These are phyloP conservation scores for Selaginella tamariscina DNA, from an alignment of 75 land plant genomes.

Conservation along the genomic window DNA sequence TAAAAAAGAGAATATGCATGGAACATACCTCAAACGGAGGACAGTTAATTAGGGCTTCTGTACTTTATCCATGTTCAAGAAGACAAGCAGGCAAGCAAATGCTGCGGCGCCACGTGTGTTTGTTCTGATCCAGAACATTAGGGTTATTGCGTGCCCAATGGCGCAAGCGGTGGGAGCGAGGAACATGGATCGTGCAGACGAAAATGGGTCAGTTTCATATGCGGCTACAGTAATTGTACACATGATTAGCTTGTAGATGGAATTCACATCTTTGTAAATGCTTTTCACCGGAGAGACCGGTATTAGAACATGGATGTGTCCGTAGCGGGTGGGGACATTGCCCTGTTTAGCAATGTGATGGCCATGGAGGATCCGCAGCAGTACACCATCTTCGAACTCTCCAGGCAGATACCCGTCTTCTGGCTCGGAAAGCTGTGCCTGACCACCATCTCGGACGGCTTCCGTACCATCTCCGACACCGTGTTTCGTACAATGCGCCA, in stretches of 20 bases:
- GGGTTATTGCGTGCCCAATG: neutral
- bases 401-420: neutral
- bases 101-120: neutral
- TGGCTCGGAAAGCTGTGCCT: conserved; percentile 6
- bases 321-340: neutral
- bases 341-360: neutral
- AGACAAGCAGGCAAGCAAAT: neutral
- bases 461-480: neutral
- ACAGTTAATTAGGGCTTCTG: too few relatives aligned
- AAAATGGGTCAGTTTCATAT: neutral
- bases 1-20: too few relatives aligned
- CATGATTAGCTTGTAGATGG: neutral
- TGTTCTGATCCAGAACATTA: neutral
- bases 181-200: neutral
- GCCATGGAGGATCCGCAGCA: neutral
- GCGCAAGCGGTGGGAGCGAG: neutral
- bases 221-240: too few relatives aligned
- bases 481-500: conserved; percentile 3
- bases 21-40: too few relatives aligned
- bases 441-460: neutral
- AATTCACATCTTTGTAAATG: neutral
- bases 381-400: neutral
- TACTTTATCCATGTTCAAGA: too few relatives aligned
- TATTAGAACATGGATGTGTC: too few relatives aligned
- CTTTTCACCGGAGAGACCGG: too few relatives aligned